Conservation (phyloP, 176 grass and related monocot species). For the Oryza australiensis region DNA sequence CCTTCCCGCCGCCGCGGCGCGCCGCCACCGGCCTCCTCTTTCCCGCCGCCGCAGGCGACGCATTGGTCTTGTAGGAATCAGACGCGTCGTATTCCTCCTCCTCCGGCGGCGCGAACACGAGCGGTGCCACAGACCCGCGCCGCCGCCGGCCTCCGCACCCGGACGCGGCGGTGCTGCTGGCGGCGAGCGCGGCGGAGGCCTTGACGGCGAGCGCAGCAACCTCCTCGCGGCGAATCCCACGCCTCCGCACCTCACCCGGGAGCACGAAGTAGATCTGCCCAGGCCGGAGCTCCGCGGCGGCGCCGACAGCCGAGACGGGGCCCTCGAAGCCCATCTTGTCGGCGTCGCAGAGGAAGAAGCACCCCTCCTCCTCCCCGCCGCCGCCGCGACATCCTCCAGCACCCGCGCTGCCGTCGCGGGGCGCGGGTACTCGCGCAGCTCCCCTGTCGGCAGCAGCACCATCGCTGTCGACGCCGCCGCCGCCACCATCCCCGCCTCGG, state of each 20-base stretch:
- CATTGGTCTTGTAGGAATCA: neutral
- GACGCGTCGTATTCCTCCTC: neutral
- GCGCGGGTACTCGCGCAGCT: conserved; percentile 51
- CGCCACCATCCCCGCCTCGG: no score
- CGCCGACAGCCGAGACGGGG: conserved; percentile 8
- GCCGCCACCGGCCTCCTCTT: conserved; percentile 3
- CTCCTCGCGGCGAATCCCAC: conserved; percentile 44
- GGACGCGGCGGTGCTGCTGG: neutral
- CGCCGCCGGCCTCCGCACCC: neutral
- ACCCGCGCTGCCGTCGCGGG: conserved; percentile 17
- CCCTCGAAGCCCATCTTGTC: conserved; percentile 64
- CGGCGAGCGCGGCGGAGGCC: conserved; percentile 46
- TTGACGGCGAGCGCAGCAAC: conserved; percentile 60
- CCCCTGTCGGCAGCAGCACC: conserved; percentile 53
- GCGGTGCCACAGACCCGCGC: conserved; percentile 30
- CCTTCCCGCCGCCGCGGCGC: neutral
- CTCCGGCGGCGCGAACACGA: conserved; percentile 41
- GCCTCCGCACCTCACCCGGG: conserved; percentile 30
- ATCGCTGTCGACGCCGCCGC: conserved; percentile 29
- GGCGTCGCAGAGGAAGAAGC: conserved; percentile 68
- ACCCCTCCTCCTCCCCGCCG: neutral
- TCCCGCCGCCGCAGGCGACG: neutral
- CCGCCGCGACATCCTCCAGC: neutral
- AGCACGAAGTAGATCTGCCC: conserved; percentile 80
- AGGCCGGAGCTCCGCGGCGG: conserved; percentile 34